Base-by-base conservation (phyloP, 768 basidiomycete genomes). In the Clavulina sp. region DNA sequence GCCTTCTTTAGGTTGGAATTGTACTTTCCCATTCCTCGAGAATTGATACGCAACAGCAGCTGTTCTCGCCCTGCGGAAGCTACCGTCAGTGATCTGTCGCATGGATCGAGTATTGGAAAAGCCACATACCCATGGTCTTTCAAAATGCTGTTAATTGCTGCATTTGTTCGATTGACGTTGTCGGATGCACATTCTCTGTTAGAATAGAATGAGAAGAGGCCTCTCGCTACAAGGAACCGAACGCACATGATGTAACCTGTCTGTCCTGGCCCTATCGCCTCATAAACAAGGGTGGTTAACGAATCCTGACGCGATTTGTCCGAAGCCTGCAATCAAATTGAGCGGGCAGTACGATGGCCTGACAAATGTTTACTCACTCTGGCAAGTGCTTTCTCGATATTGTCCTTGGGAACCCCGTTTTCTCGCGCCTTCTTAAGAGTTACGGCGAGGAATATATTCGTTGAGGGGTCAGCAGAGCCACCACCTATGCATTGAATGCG, bases 361-460 rank as follows among this genome's bases (percentile, higher is more conserved):
- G 9, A 46, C 9, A 9, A 13, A 13, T 26, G 43, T 13, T 46
- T 26, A 46, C 13, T 9, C 26, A 46, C 43, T 26, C 43, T 9
- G 26, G 43, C 16, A 6, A 49, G 32, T 49, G 48, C 48, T 16
- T 18, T 34, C 9, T 1, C 32, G 16, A 49, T 49, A 28, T 49
- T 49, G 24, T 49, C 48, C 48, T 49, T 49, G 9, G 48, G 48
- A 7, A 49, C 48, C 7, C 48, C 48, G 31, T 29, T 33, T 13
- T 1, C 31, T 1, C 32, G 26, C 31, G 48, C 48, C 28, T 28
- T 29, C 28, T 28, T 9, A 7, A 49, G 24, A 6, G 48, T 30
- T 13, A 49, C 48, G 16, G 48, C 48, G 32, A 49, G 48, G 16
- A 30, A 7, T 16, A 49, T 7, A 49, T 49, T 49, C 7, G 32